Evolutionary conservation across 306 rosid species (phyloP), one percentile per base, ranked within the genome.

Genomic region (Parietaria judaica): DNA sequence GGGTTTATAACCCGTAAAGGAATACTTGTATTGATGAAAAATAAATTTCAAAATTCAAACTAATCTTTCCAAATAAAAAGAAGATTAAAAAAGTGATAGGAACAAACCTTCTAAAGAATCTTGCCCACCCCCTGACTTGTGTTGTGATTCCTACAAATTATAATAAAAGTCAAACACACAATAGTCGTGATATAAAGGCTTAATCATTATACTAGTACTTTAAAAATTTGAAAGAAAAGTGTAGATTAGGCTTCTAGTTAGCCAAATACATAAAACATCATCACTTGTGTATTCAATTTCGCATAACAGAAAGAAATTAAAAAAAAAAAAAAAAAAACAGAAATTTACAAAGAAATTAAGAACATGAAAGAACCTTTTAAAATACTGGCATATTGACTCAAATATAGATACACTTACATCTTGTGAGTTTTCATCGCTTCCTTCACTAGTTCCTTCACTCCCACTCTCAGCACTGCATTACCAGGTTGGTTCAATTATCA

Each of bases 361-460:
- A 5, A 41, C 6, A 41, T 41, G 6, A 41, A 41, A 41, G 45
- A 8, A 41, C 45, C 45, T 41, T 5, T 5, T 41, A 41, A 41
- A 41, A 41, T 8, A 41, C 3, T 41, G 45, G 45, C 9, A 8
- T 5, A 41, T 8, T 41, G 45, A 8, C 45, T 41, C 45, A 5
- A 41, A 41, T 41, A 5, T 41, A 41, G 45, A 41, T 5, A n/a
- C 37, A 76, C 96, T 86, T 84, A 92, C 98, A 79, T 80, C 87
- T 70, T 92, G 83, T 66, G 98, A 92, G 74, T 88, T 83, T 17
- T 81, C 92, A 72, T 84, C 98, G 51, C 98, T 92, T 75, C 98
- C 92, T 70, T 92, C 98, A 78, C 96, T 92, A 3, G 88, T 71
- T 23, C 86, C 96, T 66, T 92, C 98, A 74, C 95, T 92, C 62